Conservation (phyloP, 2,329 filamentous ascomycete species). For the Trichoderma cornu-damae region DNA sequence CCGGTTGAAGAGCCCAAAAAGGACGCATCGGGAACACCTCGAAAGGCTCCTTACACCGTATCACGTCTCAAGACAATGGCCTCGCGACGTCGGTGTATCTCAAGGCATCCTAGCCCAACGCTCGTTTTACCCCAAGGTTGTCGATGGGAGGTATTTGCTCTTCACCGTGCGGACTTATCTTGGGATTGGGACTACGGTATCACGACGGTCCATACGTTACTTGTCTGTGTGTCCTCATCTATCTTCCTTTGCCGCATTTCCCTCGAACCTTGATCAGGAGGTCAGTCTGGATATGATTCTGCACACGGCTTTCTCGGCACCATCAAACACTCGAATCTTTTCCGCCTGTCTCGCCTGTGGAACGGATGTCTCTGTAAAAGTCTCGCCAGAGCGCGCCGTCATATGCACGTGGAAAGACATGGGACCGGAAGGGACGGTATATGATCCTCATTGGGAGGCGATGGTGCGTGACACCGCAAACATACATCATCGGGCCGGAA, state of each 20-base stretch:
- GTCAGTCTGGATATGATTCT: neutral
- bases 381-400: neutral
- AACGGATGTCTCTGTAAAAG: neutral
- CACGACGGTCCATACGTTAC: neutral
- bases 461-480: neutral
- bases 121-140: neutral
- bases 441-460: neutral
- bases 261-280: neutral
- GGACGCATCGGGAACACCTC: neutral
- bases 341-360: neutral
- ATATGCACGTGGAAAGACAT: conserved; percentile 6
- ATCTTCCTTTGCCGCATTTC: neutral
- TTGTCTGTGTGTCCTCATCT: neutral
- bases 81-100: no score
- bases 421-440: neutral
- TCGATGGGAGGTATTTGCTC: conserved; percentile 5
- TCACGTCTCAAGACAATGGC: neutral
- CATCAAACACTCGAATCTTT: neutral
- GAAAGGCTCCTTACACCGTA: neutral
- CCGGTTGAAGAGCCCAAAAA: neutral
- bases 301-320: neutral
- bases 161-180: neutral
- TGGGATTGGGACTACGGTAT: neutral
- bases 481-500: neutral
- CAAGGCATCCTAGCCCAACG: neutral